Evolutionary conservation across 257 asterid genomes (phyloP).

Genomic region (Echium plantagineum): DNA sequence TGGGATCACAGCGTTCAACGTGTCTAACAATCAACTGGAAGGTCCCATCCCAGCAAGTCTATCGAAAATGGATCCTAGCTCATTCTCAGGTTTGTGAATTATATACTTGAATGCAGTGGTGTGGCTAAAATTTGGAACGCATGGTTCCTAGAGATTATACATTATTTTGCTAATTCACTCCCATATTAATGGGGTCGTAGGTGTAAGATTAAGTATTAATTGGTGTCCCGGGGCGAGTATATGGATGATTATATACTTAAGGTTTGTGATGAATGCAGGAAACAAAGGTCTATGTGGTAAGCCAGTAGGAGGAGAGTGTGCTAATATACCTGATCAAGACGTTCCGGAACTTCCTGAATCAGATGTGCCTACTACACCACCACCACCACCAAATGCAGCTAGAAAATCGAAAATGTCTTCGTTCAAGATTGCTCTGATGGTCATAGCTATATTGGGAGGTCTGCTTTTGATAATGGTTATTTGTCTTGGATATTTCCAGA

Average conservation of each 20-base stretch:
- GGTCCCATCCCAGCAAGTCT: constrained; percentile 58
- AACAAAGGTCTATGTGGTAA: constrained; percentile 63
- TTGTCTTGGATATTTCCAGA: constrained; percentile 21
- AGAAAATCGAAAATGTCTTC: constrained; percentile 5
- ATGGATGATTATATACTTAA: too few species aligned
- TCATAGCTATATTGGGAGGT: constrained; percentile 22
- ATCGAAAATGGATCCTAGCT: constrained; percentile 33
- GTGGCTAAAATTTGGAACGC: too few species aligned
- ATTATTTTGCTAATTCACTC: too few species aligned
- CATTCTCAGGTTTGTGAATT: constrained; percentile 39
- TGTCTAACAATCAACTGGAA: constrained; percentile 60
- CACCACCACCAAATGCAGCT: neutral
- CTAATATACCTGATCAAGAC: constrained; percentile 9
- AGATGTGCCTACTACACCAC: constrained; percentile 3
- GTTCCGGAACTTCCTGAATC: neutral
- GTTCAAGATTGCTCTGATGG: constrained; percentile 17
- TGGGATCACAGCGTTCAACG: constrained; percentile 37
- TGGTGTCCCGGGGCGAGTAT: too few species aligned
- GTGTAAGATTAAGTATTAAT: too few species aligned
- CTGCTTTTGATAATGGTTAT: constrained; percentile 31
- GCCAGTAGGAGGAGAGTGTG: constrained; percentile 42
- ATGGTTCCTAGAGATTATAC: too few species aligned
- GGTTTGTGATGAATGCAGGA: constrained; percentile 24
- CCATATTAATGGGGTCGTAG: too few species aligned
- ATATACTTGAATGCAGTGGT: too few species aligned